Percentiles rank a stretch among this genome's conserved stretches.
These are phyloP conservation scores for Chondrostereum purpureum DNA, from an alignment of 1,284 basidiomycete species.

Conservation along the genomic window DNA sequence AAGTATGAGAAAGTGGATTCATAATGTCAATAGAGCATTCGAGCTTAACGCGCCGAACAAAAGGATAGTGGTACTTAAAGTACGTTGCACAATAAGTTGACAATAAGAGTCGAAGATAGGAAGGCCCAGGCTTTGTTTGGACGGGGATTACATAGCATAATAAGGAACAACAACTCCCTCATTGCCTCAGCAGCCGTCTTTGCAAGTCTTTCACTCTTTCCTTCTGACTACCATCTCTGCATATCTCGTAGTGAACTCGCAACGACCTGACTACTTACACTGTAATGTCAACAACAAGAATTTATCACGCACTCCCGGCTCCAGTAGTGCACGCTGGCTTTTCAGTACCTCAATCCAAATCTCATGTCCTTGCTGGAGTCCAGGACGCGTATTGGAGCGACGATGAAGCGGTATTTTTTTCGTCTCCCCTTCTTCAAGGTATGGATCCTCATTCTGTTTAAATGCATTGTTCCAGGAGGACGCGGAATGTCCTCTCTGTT, in stretches of 20 bases:
- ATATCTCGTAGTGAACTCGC: neutral
- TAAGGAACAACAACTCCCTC: neutral
- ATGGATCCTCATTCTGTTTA: slow-evolving; percentile 11
- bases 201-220: neutral
- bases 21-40: too few species aligned
- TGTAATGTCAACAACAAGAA: slow-evolving; percentile 40
- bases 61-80: too few species aligned
- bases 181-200: neutral
- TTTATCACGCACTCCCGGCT: slow-evolving; percentile 59
- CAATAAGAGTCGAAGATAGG: too few species aligned
- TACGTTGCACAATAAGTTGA: too few species aligned
- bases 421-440: slow-evolving; percentile 9
- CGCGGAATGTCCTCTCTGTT: slow-evolving; percentile 95
- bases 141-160: neutral
- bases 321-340: slow-evolving; percentile 65
- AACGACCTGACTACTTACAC: too few species aligned
- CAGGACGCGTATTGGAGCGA: slow-evolving; percentile 99
- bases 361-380: slow-evolving; percentile 78
- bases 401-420: slow-evolving; percentile 66
- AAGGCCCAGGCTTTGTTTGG: neutral
- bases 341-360: slow-evolving; percentile 71
- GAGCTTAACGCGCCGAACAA: too few species aligned
- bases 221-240: neutral
- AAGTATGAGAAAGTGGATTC: too few species aligned
- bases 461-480: slow-evolving; percentile 66